Base-by-base conservation (phyloP, 73 alveolate species). In the Urostyla sp. region DNA sequence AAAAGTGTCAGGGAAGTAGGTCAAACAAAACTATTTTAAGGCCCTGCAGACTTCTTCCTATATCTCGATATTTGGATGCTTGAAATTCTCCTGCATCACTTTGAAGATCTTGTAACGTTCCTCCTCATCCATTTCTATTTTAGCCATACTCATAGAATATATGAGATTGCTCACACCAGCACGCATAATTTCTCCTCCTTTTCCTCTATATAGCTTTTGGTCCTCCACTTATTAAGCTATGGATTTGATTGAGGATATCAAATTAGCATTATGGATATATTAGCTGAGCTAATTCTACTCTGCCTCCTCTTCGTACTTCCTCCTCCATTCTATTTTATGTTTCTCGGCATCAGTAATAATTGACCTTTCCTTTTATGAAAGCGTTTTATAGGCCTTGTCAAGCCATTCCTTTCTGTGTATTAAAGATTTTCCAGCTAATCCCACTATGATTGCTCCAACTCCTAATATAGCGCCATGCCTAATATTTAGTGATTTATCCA, bases 131-230 rank as follows among this genome's bases (percentile, higher is more conserved):
- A 90, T 66, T 6, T 92, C 94, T 35, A 96, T 49, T 48, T 88
- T 79, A 11, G 97, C 92, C 37, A 69, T 76, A 32, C 97, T 45
- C 32, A 89, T 52, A 38, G 94, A 90, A 67, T 77, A 79, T 75
- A 94, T 89, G 67, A 79, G 92, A 54, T 96, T 92, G 66, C 96
- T 88, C 11, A 94, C 98, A 0, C 96, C 96, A 40, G 87, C 89
- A 74, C 99, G 87, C 96, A 96, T 94, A 31, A 94, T 84, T 78
- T 96, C 98, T 56, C 99, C 98, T 23, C 99, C 99, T 83, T 94
- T 94, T 15, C 99, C 99, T 93, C 98, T 91, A 74, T 90, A 95
- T 48, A 96, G 93, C 75, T 91, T 85, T 24, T 79, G 73, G 49
- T 95, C 84, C 58, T 97, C 99, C 15, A 97, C 87, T 51, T 67